Conservation (phyloP, 2,329 filamentous ascomycete genomes). For the Paraconiothyrium brasiliense region DNA sequence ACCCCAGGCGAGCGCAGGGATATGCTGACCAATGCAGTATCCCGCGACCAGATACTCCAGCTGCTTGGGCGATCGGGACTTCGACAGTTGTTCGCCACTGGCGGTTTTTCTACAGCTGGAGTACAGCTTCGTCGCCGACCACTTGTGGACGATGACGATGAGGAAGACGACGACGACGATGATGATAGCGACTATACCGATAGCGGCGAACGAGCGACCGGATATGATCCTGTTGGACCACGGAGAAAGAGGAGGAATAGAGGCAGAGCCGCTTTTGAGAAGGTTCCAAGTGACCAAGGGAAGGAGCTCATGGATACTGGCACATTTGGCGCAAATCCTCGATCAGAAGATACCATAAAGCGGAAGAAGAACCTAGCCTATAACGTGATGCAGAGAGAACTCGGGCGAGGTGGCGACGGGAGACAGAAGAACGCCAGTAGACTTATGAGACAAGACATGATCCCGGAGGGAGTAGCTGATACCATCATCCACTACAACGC, state of each 20-base stretch:
- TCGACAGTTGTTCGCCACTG: slow-evolving; percentile 59
- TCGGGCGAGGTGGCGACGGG: slow-evolving; percentile 72
- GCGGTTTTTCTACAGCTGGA: slow-evolving; percentile 30
- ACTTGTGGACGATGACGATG: slow-evolving; percentile 38
- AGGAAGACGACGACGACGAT: slow-evolving; percentile 28
- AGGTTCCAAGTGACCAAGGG: slow-evolving; percentile 82
- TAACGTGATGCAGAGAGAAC: slow-evolving; percentile 80
- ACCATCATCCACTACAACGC: slow-evolving; percentile 87
- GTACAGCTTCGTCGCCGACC: slow-evolving; percentile 8
- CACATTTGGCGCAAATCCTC: slow-evolving; percentile 75
- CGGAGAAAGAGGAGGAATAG: slow-evolving; percentile 58
- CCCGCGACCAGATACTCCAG: slow-evolving; percentile 62
- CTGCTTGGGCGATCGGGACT: slow-evolving; percentile 64
- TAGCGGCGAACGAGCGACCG: slow-evolving; percentile 47
- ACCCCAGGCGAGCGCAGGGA: slow-evolving; percentile 9
- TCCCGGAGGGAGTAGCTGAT: slow-evolving; percentile 81
- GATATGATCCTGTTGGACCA: slow-evolving; percentile 45
- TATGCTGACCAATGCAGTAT: slow-evolving; percentile 47
- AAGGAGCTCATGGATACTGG: slow-evolving; percentile 82
- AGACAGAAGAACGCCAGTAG: slow-evolving; percentile 69
- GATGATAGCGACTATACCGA: slow-evolving; percentile 37
- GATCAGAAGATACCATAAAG: slow-evolving; percentile 61
- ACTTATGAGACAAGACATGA: slow-evolving; percentile 77
- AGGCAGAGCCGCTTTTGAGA: slow-evolving; percentile 71
- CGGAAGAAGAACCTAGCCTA: slow-evolving; percentile 70